These are phyloP conservation scores for Rhizophora mangle DNA, from an alignment of 345 rosid genomes.

Conservation along the genomic window DNA sequence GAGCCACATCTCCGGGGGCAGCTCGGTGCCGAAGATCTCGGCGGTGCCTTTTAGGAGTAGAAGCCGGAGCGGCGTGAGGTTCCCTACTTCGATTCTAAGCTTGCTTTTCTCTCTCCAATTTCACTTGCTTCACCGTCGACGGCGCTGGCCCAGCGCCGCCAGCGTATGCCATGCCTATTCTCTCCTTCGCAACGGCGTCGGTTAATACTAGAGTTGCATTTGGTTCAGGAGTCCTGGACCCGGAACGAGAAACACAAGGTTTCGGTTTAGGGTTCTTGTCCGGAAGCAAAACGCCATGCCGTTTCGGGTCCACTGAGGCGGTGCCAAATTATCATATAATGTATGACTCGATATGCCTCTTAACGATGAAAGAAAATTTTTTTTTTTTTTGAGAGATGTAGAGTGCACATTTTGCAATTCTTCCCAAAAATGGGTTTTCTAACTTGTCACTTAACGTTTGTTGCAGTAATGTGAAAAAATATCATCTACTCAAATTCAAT, in stretches of 20 bases:
- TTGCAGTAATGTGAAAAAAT: too few species aligned
- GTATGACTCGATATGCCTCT: too few species aligned
- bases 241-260: neutral
- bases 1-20: constrained; percentile 84
- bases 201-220: neutral
- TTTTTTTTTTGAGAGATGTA: too few species aligned
- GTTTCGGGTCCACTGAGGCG: too few species aligned
- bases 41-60: constrained; percentile 77
- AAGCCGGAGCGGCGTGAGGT: constrained; percentile 65
- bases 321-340: too few species aligned
- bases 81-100: constrained; percentile 79
- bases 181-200: neutral
- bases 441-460: too few species aligned
- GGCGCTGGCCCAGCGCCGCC: constrained; percentile 1
- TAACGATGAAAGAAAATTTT: too few species aligned
- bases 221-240: neutral
- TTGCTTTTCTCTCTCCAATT: constrained; percentile 84
- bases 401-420: too few species aligned
- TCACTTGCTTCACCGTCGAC: constrained; percentile 75
- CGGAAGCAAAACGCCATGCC: too few species aligned
- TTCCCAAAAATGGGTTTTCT: too few species aligned
- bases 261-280: neutral
- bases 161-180: neutral
- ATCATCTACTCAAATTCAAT: too few species aligned
- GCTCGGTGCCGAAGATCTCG: constrained; percentile 85